phyloP scores from a whole-genome alignment of 2,329 filamentous ascomycete genomes.

The Pseudogymnoascus sp. region DNA sequence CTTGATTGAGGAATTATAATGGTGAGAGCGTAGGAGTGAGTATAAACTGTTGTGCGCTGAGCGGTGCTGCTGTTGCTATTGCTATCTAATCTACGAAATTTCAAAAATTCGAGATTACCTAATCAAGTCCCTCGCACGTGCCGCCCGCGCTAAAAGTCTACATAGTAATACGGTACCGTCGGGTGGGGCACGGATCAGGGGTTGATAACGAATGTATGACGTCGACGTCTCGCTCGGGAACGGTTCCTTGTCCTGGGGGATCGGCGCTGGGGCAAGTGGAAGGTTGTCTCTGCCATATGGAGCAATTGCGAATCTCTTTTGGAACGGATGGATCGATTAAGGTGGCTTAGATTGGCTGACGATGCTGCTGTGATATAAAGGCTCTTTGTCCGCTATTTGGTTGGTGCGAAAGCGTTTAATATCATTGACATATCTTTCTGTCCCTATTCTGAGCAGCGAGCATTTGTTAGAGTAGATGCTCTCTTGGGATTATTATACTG shows the following conservation, averaged over 20 bases:
- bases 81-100: not conserved
- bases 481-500: not conserved
- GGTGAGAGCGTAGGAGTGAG: not conserved
- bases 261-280: not conserved
- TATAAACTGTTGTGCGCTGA: not conserved
- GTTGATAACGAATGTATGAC: not conserved
- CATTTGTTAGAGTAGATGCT: not conserved
- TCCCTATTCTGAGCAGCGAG: no score
- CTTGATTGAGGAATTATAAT: not conserved
- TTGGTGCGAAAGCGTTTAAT: not conserved
- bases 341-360: not conserved
- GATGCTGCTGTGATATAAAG: not conserved
- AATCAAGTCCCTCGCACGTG: not conserved
- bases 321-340: not conserved
- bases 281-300: not conserved
- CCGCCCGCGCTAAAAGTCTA: not conserved
- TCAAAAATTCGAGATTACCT: not conserved
- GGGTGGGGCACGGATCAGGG: not conserved
- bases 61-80: not conserved
- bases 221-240: not conserved
- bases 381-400: not conserved
- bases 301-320: not conserved
- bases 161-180: no score
- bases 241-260: not conserved
- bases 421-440: not conserved